Evolutionary conservation across 768 basidiomycete genomes (phyloP).

Genomic region (Cystobasidium ongulense): DNA sequence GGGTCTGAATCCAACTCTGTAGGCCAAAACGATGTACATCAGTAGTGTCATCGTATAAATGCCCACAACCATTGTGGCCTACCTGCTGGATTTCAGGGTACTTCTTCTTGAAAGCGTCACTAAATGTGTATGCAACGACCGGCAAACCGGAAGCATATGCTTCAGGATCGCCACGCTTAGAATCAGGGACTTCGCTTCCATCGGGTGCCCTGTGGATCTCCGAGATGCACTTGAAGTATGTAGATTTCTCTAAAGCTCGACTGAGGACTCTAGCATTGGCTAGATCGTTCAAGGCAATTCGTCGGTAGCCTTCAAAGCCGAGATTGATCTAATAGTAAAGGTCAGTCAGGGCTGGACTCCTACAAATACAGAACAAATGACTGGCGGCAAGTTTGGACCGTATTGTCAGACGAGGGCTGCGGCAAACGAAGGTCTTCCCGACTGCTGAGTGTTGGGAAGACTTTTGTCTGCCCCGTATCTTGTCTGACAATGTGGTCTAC

Average conservation of each 20-base stretch:
- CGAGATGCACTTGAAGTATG: constrained; percentile 44
- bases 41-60: neutral
- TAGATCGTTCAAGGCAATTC: constrained; percentile 51
- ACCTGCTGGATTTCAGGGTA: constrained; percentile 54
- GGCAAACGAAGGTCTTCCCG: no score
- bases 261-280: constrained; percentile 61
- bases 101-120: constrained; percentile 52
- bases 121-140: constrained; percentile 54
- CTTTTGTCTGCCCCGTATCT: no score
- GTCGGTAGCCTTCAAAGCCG: constrained; percentile 49
- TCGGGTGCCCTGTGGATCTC: constrained; percentile 52
- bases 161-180: constrained; percentile 32
- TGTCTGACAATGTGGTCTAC: no score
- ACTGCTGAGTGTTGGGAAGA: no score
- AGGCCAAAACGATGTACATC: constrained; percentile 29
- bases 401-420: no score
- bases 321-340: constrained; percentile 1
- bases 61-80: neutral
- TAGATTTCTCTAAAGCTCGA: constrained; percentile 54
- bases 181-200: constrained; percentile 35
- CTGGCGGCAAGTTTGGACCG: no score
- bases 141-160: constrained; percentile 53
- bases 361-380: no score
- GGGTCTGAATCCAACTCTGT: constrained; percentile 53
- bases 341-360: neutral